Base-by-base conservation (phyloP, 23 red algal species). In the Cyanidium caldarium region DNA sequence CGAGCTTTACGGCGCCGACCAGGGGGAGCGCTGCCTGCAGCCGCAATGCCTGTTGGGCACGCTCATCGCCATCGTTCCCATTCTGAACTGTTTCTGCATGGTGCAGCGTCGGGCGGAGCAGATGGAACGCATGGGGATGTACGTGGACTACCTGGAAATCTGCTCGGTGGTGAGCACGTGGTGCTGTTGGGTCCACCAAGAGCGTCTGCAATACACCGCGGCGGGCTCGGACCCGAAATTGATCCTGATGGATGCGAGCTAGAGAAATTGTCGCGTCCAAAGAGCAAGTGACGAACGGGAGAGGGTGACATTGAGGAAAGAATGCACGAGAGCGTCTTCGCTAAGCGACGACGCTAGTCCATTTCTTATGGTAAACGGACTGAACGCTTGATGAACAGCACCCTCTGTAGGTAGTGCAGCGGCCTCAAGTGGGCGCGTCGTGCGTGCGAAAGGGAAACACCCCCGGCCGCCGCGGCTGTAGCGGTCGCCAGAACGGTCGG, bases 101-200 rank as follows among this genome's bases (percentile, higher is more conserved):
- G 51, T 28, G 21, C 19, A 61, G n/a, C 51, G 51, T 10, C 51
- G 51, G n/a, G 51, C 51, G 19, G 51, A 61, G 23, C 51, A 61
- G 51, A 61, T 61, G 51, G 51, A 61, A 61, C 51, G 51, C 21
- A 61, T 61, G 51, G 51, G 51, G 5, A 61, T 61, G 51, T 61
- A 61, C 51, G 51, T 61, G 7, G 51, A 61, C 23, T 61, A 61
- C 31, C 23, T 61, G 7, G 51, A 61, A 25, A 28, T 61, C 7
- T 61, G 51, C 23, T 16, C 51, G 7, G 51, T 61, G 19, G 31
- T 61, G 19, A 28, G 51, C 31, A 61, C n/a, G n/a, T 16, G 10
- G 5, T 28, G 10, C 13, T 61, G 51, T 28, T 61, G 19, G 19
- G 51, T 61, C n/a, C 51, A 61, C 51, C 51, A 61, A 28, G 51